Evolutionary conservation across 1,139 yeast genomes (phyloP), one percentile per base, ranked within the genome.

Genomic region (Suhomyces wounanorum): DNA sequence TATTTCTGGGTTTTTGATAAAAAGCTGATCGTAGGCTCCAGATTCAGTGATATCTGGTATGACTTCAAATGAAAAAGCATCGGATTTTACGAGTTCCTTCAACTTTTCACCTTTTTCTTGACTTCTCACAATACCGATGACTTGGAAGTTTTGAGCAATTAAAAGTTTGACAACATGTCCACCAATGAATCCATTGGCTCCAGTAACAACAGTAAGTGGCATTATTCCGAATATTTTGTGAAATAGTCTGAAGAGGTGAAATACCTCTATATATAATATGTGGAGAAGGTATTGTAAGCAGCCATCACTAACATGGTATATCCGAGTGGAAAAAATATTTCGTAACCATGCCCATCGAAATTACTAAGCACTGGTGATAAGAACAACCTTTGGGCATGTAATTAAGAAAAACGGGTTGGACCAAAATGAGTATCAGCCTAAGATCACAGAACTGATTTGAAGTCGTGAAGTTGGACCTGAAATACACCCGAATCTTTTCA

Each of bases 131-230:
- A 75, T 57, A 8, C 77, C 78, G 18, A 71, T 57, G 2, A 74
- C 77, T 8, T 64, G 63, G 62, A 78, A 81, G 16, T 77, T 79
- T 45, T 66, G 66, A 14, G 64, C 60, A 41, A 71, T 54, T 45
- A 71, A 59, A 40, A 58, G 57, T 43, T 63, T 61, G 40, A 70
- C 63, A 17, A 71, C 59, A 51, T 73, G 74, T 44, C 69, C 72
- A n/a, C 75, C 77, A 46, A 73, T 61, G 55, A 64, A 74, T 3
- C 78, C 78, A 44, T 66, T 64, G 35, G 76, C 76, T 4, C 78
- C 79, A 10, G 78, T 63, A 31, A 74, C 69, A 47, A 73, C 63
- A 10, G 70, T 72, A 13, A 23, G 26, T 1, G 44, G 23, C 42
- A 40, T 40, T 13, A 17, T 14, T 16, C 7, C 7, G n/a, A 3